Conservation (phyloP, 495 filamentous ascomycete genomes). For the Glutinoglossum americanum region DNA sequence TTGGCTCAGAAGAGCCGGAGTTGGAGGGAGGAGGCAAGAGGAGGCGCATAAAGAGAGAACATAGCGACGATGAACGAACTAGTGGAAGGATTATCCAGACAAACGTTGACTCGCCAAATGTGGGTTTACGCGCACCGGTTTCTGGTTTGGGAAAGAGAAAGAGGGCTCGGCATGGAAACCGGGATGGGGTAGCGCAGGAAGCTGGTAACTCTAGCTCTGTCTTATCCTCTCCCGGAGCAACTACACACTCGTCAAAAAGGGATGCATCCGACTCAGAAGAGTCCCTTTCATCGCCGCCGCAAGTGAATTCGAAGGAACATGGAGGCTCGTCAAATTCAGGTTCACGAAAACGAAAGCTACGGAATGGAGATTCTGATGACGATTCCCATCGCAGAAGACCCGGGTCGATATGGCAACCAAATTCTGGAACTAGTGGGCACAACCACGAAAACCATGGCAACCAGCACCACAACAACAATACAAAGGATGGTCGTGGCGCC, state of each 20-base stretch:
- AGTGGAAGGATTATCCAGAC: neutral
- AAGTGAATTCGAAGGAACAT: slow-evolving; percentile 2
- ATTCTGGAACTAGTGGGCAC: neutral
- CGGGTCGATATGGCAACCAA: neutral
- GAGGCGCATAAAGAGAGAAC: slow-evolving; percentile 48
- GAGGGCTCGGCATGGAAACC: slow-evolving; percentile 19
- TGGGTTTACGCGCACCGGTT: neutral
- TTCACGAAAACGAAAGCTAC: slow-evolving; percentile 10
- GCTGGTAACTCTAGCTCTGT: slow-evolving; percentile 27
- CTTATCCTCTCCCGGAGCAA: slow-evolving; percentile 24
- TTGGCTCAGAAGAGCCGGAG: slow-evolving; percentile 48
- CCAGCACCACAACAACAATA: slow-evolving; percentile 7
- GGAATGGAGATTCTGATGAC: slow-evolving; percentile 4
- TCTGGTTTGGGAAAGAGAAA: slow-evolving; percentile 25
- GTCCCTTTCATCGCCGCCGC: slow-evolving; percentile 13
- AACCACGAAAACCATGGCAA: neutral
- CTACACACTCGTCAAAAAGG: slow-evolving; percentile 17
- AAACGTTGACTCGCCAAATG: neutral
- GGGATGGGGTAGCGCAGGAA: slow-evolving; percentile 14
- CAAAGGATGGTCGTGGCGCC: slow-evolving; percentile 12
- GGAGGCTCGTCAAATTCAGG: neutral
- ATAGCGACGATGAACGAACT: slow-evolving; percentile 19
- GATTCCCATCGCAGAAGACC: slow-evolving; percentile 2
- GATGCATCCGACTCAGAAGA: slow-evolving; percentile 16
- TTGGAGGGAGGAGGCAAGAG: slow-evolving; percentile 46